A percentile compares a stretch with the other conserved stretches of the same genome.
phyloP scores from a whole-genome alignment of 2,329 filamentous ascomycete genomes.

The Onygenales sp. region DNA sequence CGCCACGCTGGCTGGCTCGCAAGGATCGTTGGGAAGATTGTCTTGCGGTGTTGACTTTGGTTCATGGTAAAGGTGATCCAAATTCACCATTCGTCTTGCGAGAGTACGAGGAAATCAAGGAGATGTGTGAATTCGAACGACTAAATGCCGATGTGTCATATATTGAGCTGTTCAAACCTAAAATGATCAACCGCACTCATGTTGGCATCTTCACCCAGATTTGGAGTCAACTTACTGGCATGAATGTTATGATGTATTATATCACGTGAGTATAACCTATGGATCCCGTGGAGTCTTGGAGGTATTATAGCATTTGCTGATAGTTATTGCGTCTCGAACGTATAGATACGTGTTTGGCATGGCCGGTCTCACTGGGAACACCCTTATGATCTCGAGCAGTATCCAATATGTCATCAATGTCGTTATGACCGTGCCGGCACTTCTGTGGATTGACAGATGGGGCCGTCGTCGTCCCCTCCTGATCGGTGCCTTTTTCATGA shows the following conservation, averaged over 20 bases:
- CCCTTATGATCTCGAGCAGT: slow-evolving; percentile 54
- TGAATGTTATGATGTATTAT: slow-evolving; percentile 70
- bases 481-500: slow-evolving; percentile 57
- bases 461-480: slow-evolving; percentile 61
- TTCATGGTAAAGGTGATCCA: slow-evolving; percentile 57
- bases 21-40: slow-evolving; percentile 51
- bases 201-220: slow-evolving; percentile 66
- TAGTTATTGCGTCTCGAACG: too few relatives aligned
- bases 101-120: slow-evolving; percentile 64
- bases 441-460: slow-evolving; percentile 66
- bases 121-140: slow-evolving; percentile 64
- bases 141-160: slow-evolving; percentile 60
- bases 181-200: slow-evolving; percentile 64
- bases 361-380: slow-evolving; percentile 54
- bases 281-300: slow-evolving; percentile 9
- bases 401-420: slow-evolving; percentile 77
- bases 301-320: too few relatives aligned
- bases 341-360: slow-evolving; percentile 57
- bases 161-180: slow-evolving; percentile 60
- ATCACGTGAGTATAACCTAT: slow-evolving; percentile 37
- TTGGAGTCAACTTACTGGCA: slow-evolving; percentile 66
- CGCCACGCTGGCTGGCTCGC: slow-evolving; percentile 54
- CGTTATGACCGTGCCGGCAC: slow-evolving; percentile 64
- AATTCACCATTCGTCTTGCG: slow-evolving; percentile 55
- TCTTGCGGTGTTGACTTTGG: slow-evolving; percentile 39